Percentiles rank a stretch among this genome's conserved stretches.
These are phyloP conservation scores for Glutinoglossum americanum DNA, from an alignment of 495 filamentous ascomycete genomes.

Conservation along the genomic window DNA sequence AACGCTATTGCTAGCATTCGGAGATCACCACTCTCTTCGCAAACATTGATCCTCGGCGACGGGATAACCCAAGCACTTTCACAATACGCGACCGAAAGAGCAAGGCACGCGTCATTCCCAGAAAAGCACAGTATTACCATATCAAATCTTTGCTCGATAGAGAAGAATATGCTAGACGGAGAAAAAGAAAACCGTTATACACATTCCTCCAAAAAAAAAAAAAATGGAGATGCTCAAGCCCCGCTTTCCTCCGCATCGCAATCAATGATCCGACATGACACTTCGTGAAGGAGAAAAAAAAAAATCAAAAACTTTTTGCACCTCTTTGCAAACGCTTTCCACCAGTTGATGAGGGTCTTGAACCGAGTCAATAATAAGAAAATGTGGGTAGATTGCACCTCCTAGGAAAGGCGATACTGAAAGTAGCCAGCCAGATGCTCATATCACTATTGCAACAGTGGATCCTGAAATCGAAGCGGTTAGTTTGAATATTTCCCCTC, in stretches of 20 bases:
- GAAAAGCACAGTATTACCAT: neutral
- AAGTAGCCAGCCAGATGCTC: neutral
- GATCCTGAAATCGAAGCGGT: neutral
- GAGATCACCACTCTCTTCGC: too few relatives aligned
- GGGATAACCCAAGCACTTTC: too few relatives aligned
- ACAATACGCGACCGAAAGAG: too few relatives aligned
- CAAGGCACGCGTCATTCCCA: neutral
- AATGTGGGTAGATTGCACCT: too few relatives aligned
- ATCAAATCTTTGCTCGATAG: neutral
- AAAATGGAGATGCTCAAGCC: neutral
- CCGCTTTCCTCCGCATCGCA: too few relatives aligned
- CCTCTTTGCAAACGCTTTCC: neutral
- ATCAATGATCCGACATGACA: too few relatives aligned
- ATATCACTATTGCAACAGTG: neutral
- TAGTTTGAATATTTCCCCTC: neutral
- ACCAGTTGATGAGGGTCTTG: neutral
- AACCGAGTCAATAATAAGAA: too few relatives aligned
- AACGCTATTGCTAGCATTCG: too few relatives aligned
- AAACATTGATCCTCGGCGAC: too few relatives aligned
- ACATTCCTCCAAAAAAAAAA: neutral
- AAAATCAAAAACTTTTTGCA: neutral
- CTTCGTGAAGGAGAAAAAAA: neutral
- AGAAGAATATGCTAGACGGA: neutral
- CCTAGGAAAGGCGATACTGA: too few relatives aligned
- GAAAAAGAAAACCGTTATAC: neutral